phyloP scores from a whole-genome alignment of 371 early-diverging fungal species.

The Lichtheimia ornata region DNA sequence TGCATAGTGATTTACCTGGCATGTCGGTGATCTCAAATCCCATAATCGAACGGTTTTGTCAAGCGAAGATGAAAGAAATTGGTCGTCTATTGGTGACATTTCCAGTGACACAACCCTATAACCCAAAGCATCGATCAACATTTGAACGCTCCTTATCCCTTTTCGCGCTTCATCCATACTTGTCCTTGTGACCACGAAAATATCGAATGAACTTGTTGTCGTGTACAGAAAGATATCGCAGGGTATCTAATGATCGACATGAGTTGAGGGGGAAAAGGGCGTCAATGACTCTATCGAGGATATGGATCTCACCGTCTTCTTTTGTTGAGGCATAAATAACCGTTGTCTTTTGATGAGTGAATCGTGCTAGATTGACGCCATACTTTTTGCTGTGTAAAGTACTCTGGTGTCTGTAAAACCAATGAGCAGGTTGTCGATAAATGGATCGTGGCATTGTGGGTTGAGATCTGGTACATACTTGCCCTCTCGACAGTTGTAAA shows the following conservation, averaged over 20 bases:
- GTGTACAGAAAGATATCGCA: slow-evolving; percentile 89
- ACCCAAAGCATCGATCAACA: background rate
- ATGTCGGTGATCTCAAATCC: slow-evolving; percentile 71
- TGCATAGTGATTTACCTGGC: slow-evolving; percentile 51
- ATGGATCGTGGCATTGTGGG: no score
- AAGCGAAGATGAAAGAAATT: slow-evolving; percentile 69
- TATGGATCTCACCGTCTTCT: slow-evolving; percentile 69
- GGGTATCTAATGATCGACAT: slow-evolving; percentile 60
- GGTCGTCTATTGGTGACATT: slow-evolving; percentile 80
- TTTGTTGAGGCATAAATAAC: slow-evolving; percentile 92
- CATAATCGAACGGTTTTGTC: slow-evolving; percentile 80
- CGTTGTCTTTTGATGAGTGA: slow-evolving; percentile 76
- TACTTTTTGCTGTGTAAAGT: slow-evolving; percentile 82
- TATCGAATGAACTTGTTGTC: slow-evolving; percentile 93
- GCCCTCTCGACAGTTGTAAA: slow-evolving; percentile 77
- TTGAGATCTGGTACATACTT: slow-evolving; percentile 44
- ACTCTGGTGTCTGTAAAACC: slow-evolving; percentile 47
- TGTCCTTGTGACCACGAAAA: slow-evolving; percentile 83
- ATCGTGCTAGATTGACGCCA: slow-evolving; percentile 81
- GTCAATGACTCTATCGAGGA: background rate
- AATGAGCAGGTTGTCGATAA: no score
- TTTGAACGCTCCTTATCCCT: background rate
- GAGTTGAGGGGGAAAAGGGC: background rate
- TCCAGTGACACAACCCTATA: slow-evolving; percentile 74
- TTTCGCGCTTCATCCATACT: slow-evolving; percentile 35